A percentile compares a stretch with the other conserved stretches of the same genome.
Conservation (phyloP, 2,329 filamentous ascomycete genomes). For the Aspergillus quadricinctus region DNA sequence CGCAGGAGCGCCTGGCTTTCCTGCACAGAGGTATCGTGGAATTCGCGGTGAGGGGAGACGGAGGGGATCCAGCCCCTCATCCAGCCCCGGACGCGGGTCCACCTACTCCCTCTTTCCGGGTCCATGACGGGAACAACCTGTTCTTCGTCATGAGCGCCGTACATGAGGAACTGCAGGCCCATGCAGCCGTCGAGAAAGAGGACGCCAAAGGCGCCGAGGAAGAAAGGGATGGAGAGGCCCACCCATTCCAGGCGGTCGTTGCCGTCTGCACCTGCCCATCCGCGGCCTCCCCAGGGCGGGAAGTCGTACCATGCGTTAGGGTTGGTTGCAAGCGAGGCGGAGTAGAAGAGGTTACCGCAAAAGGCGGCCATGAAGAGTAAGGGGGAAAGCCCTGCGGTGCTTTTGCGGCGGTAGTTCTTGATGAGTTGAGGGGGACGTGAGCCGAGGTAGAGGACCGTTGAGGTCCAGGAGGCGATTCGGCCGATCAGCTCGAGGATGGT, state of each 20-base stretch:
- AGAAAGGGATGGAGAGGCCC: conserved; percentile 57
- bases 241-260: conserved; percentile 56
- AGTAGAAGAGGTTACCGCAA: conserved; percentile 65
- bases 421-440: conserved; percentile 62
- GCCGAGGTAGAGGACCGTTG: conserved; percentile 54
- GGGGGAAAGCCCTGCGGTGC: conserved; percentile 60
- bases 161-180: conserved; percentile 59
- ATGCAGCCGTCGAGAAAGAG: conserved; percentile 59
- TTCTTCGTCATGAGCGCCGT: conserved; percentile 45
- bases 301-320: conserved; percentile 60
- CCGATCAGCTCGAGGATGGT: conserved; percentile 43
- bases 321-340: conserved; percentile 57
- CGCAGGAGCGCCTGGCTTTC: conserved; percentile 31
- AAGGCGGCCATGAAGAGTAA: conserved; percentile 64
- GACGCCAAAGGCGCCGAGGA: conserved; percentile 62
- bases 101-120: conserved; percentile 42
- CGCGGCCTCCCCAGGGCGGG: conserved; percentile 52
- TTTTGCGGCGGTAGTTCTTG: conserved; percentile 60
- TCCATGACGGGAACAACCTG: conserved; percentile 47
- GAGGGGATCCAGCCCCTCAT: conserved; percentile 63
- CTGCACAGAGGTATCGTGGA: conserved; percentile 5
- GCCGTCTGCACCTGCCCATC: conserved; percentile 56
- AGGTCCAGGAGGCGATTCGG: conserved; percentile 53
- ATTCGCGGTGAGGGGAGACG: conserved; percentile 34
- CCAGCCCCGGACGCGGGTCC: conserved; percentile 58